Conservation (phyloP, 2,329 filamentous ascomycete species). For the Remersonia thermophila region DNA sequence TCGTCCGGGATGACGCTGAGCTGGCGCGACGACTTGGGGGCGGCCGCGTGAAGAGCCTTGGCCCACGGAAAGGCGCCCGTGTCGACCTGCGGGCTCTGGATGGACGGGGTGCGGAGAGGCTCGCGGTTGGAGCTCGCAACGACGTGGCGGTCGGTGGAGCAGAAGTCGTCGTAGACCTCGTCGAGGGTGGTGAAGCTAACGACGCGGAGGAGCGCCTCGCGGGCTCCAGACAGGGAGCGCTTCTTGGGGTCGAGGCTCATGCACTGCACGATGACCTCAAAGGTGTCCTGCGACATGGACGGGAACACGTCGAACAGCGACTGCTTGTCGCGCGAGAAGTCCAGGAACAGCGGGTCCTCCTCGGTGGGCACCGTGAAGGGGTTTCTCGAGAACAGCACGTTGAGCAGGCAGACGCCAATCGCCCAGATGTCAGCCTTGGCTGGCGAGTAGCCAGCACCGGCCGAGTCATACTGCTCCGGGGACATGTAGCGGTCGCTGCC, state of each 20-base stretch:
- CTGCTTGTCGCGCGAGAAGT: slow-evolving; percentile 88
- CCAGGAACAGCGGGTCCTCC: slow-evolving; percentile 83
- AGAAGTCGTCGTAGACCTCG: slow-evolving; percentile 87
- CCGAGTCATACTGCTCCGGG: slow-evolving; percentile 91
- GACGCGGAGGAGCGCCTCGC: slow-evolving; percentile 64
- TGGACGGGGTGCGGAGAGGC: slow-evolving; percentile 86
- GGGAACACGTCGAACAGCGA: slow-evolving; percentile 97
- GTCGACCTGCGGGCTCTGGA: slow-evolving; percentile 75
- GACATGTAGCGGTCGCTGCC: slow-evolving; percentile 99
- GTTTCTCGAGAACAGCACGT: slow-evolving; percentile 93
- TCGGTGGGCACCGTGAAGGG: slow-evolving; percentile 85
- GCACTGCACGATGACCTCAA: slow-evolving; percentile 81
- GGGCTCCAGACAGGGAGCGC: slow-evolving; percentile 67
- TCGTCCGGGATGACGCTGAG: slow-evolving; percentile 77
- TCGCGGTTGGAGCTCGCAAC: slow-evolving; percentile 83
- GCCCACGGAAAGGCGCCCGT: slow-evolving; percentile 87
- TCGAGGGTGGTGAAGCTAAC: slow-evolving; percentile 91
- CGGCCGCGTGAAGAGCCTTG: slow-evolving; percentile 70
- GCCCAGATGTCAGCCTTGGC: slow-evolving; percentile 94
- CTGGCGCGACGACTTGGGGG: slow-evolving; percentile 61
- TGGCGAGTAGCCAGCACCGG: slow-evolving; percentile 77
- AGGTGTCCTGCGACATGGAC: slow-evolving; percentile 96
- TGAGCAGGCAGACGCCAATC: slow-evolving; percentile 89
- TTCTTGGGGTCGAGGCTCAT: slow-evolving; percentile 84
- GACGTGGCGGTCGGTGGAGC: slow-evolving; percentile 63